Evolutionary conservation across 345 rosid genomes (phyloP).

Genomic region (Lepidium sativum): DNA sequence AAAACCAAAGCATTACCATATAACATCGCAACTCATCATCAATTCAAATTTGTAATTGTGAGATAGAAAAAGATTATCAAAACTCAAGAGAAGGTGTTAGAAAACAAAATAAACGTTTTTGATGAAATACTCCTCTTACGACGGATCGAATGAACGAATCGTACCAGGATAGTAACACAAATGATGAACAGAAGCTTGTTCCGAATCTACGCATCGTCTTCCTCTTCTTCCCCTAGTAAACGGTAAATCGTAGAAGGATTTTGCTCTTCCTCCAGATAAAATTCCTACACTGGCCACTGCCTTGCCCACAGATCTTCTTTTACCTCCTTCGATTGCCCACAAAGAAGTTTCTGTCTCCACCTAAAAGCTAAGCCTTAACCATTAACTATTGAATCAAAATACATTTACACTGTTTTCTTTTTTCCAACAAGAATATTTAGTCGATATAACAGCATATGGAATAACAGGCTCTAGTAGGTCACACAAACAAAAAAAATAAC

Average conservation of each 20-base stretch:
- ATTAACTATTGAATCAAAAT: neutral
- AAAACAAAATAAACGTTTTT: neutral
- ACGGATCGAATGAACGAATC: slow-evolving; percentile 8
- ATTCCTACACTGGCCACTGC: slow-evolving; percentile 12
- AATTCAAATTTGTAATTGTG: neutral
- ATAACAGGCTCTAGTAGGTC: too few species aligned
- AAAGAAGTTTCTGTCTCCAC: neutral
- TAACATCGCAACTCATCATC: slow-evolving; percentile 6
- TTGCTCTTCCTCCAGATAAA: slow-evolving; percentile 8
- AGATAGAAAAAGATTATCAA: neutral
- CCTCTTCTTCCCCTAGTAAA: slow-evolving; percentile 8
- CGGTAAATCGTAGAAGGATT: slow-evolving; percentile 22
- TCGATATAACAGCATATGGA: too few species aligned
- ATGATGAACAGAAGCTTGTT: slow-evolving; percentile 19
- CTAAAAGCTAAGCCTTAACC: too few species aligned
- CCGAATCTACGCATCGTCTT: slow-evolving; percentile 19
- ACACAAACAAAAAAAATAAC: too few species aligned
- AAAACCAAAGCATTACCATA: neutral
- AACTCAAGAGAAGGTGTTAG: neutral
- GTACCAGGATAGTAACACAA: slow-evolving; percentile 22
- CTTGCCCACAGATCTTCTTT: neutral
- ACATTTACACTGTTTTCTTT: too few species aligned
- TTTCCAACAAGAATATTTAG: too few species aligned
- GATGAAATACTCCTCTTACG: neutral
- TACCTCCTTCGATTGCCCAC: neutral